A percentile compares a stretch with the other conserved stretches of the same genome.
phyloP scores from a whole-genome alignment of 2,329 filamentous ascomycete genomes.

The Penicillium sp. region DNA sequence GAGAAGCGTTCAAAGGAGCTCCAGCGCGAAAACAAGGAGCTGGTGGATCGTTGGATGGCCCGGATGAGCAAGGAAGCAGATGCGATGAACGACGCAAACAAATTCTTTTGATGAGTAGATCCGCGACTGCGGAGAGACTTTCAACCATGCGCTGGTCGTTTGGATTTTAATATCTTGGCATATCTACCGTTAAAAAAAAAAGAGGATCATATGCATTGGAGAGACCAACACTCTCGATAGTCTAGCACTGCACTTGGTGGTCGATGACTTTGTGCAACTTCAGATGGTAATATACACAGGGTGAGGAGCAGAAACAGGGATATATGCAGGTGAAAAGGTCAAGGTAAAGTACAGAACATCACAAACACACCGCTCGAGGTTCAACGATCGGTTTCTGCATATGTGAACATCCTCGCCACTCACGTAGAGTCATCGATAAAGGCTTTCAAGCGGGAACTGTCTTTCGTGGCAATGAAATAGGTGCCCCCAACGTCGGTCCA shows the following conservation, averaged over 20 bases:
- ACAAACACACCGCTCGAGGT: conserved; percentile 7
- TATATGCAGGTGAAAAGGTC: conserved; percentile 17
- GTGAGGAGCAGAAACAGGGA: background rate
- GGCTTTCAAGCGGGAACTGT: conserved; percentile 49
- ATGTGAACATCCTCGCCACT: conserved; percentile 4
- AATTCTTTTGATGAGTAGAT: conserved; percentile 34
- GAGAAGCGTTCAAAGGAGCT: conserved; percentile 69
- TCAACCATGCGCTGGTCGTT: background rate
- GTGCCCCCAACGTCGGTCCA: conserved; percentile 81
- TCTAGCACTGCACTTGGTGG: no score
- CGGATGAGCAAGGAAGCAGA: conserved; percentile 81
- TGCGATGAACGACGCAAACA: conserved; percentile 65
- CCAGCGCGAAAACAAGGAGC: conserved; percentile 75
- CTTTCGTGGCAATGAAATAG: conserved; percentile 84
- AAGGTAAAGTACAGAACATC: conserved; percentile 16
- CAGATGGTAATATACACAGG: conserved; percentile 18
- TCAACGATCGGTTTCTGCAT: background rate
- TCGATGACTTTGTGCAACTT: conserved; percentile 10
- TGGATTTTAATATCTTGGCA: no score
- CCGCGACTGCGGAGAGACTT: background rate
- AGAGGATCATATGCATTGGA: no score
- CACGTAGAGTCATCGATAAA: conserved; percentile 40
- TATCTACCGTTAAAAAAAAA: no score
- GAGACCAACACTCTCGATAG: no score
- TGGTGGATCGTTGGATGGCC: conserved; percentile 88